These are phyloP conservation scores for Paradendryphiella salina DNA, from an alignment of 2,329 filamentous ascomycete species.

Conservation along the genomic window DNA sequence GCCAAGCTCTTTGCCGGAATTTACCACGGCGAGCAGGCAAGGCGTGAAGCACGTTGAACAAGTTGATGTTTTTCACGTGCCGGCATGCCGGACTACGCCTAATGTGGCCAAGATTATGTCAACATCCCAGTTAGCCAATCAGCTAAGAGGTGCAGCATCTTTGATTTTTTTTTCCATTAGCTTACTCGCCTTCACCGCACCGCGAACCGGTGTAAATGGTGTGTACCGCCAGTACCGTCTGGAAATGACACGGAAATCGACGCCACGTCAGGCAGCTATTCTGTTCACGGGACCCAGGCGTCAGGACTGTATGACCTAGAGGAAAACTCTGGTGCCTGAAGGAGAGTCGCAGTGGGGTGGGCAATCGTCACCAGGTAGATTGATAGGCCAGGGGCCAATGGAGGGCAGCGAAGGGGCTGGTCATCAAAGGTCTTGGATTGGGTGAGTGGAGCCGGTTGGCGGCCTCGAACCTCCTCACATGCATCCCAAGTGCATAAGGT, in stretches of 20 bases:
- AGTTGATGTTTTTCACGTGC: conserved; percentile 1
- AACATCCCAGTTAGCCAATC: conserved; percentile 2
- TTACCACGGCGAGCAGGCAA: not conserved
- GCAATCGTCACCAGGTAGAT: conserved; percentile 5
- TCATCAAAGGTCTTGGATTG: conserved; percentile 10
- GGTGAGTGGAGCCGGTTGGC: conserved; percentile 18
- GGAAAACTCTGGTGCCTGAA: conserved; percentile 10
- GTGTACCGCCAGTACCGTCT: not conserved
- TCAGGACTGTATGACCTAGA: conserved; percentile 5
- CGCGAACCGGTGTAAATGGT: conserved; percentile 1
- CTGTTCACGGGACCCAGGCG: conserved; percentile 1
- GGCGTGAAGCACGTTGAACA: not conserved
- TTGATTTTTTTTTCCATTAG: conserved; percentile 1
- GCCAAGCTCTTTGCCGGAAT: not conserved
- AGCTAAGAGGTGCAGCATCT: not conserved
- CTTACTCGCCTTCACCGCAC: conserved; percentile 9
- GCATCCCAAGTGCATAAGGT: conserved; percentile 11
- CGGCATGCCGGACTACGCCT: not conserved
- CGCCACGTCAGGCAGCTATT: conserved; percentile 9
- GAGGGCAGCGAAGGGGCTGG: conserved; percentile 7
- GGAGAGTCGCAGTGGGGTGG: conserved; percentile 1
- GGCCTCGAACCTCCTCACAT: conserved; percentile 20
- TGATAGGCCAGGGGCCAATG: conserved; percentile 6
- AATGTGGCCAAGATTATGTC: not conserved
- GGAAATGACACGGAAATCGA: conserved; percentile 1